Conservation (phyloP, 495 filamentous ascomycete species). For the Daldinia grandis region DNA sequence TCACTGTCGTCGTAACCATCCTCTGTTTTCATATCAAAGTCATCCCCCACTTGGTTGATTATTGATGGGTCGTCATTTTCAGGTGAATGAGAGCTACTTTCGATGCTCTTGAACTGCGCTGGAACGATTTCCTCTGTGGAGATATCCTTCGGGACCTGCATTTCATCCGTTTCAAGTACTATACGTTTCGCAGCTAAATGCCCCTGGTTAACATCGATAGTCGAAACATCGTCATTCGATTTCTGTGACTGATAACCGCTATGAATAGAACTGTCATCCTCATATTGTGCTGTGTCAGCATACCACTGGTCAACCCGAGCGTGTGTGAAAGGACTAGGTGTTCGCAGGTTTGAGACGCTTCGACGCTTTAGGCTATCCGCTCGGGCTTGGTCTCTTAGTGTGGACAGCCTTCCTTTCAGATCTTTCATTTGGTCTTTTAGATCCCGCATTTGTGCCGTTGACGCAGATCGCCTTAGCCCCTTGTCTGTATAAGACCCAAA, state of each 20-base stretch:
- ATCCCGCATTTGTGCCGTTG: conserved; percentile 78
- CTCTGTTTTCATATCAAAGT: conserved; percentile 51
- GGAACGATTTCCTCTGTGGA: conserved; percentile 18
- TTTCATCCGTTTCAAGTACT: conserved; percentile 14
- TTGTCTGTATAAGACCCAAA: conserved; percentile 50
- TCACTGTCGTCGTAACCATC: conserved; percentile 39
- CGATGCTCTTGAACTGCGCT: neutral
- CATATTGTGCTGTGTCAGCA: conserved; percentile 54
- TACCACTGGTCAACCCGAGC: conserved; percentile 76
- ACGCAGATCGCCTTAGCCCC: conserved; percentile 60
- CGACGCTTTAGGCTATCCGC: conserved; percentile 83
- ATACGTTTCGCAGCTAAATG: conserved; percentile 16
- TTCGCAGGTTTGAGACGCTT: conserved; percentile 84
- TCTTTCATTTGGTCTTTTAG: conserved; percentile 93
- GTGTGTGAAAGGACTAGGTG: conserved; percentile 84
- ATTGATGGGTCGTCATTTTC: conserved; percentile 1
- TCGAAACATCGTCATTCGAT: conserved; percentile 51
- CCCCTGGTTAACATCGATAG: conserved; percentile 37
- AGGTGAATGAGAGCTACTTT: conserved; percentile 9
- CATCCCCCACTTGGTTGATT: conserved; percentile 31
- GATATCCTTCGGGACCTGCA: conserved; percentile 28
- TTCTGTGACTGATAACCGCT: conserved; percentile 37
- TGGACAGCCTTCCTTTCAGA: conserved; percentile 89
- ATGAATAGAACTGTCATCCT: conserved; percentile 31
- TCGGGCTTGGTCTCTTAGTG: conserved; percentile 79